Evolutionary conservation across 1,284 basidiomycete genomes (phyloP), one percentile per base, ranked within the genome.

Genomic region (Anthracocystis setariae): DNA sequence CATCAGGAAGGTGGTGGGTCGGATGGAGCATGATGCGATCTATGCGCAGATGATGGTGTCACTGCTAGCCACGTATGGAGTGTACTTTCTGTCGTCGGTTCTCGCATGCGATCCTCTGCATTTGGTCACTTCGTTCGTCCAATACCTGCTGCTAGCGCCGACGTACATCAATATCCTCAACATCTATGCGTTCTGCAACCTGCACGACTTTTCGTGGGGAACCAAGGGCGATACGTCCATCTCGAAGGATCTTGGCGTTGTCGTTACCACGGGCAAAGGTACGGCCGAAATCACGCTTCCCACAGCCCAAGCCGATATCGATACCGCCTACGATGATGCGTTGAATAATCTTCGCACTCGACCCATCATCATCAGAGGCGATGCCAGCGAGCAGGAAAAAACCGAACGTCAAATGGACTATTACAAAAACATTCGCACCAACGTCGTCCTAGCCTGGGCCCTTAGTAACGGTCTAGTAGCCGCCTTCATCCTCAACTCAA

Each of bases 91-190:
- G 15, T 56, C 57, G 40, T 92, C 92, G 75, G 70, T 96, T n/a
- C 84, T 97, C 17, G 92, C 93, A 0, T 89, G 92, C 76, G 91
- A 94, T 78, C 93, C 92, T 3, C 91, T 92, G 89, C 93, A 95
- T 79, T 89, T 96, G 84, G 56, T 96, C 79, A 96, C 94, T 0
- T 92, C 90, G n/a, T 95, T 96, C 84, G 40, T 94, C 15, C 94
- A 97, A 83, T 98, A 97, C 80, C 85, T 94, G 21, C 86, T 98
- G 53, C 89, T 95, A 86, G 91, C 92, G 0, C 94, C 95, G 4
- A 93, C 92, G 0, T 97, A 94, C 78, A 89, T 94, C 83, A 93
- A 77, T 81, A 87, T 95, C 46, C 84, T 95, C 38, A 83, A 83
- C 51, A 83, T 83, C 55, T 85, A 81, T 59, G 83, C 73, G 8